Evolutionary conservation across 495 filamentous ascomycete genomes (phyloP), one percentile per base, ranked within the genome.

Genomic region (Margaritispora aquatica): DNA sequence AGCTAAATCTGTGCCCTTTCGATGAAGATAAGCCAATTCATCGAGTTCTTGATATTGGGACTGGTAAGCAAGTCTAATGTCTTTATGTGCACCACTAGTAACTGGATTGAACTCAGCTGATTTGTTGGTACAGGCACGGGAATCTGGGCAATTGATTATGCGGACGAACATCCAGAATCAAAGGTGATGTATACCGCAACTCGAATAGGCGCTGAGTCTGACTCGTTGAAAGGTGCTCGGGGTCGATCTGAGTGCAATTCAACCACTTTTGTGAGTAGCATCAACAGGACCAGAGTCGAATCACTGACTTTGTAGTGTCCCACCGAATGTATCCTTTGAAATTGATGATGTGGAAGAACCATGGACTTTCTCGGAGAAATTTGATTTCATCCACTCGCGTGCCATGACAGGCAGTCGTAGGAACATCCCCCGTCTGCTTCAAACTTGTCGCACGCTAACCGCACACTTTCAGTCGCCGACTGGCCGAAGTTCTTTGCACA

Each of bases 141-240:
- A 20, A 75, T 78, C 57, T 85, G 78, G 81, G 81, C 78, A 51
- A 77, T 82, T 21, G 79, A 80, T 51, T 75, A 78, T 67, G 78
- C 69, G 69, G 65, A 22, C 61, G 47, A 26, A 19, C 26, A 51
- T 2, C 24, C 26, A 2, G n/a, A 54, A 55, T 22, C n/a, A 10
- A 1, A 26, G 29, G 58, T 44, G 63, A 57, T 17, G 62, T 47
- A 52, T 26, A 26, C 22, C 27, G 24, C 36, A 49, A 8, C 52
- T 51, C 20, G 49, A 46, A 41, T 58, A 61, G 54, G 23, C 63
- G 68, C 20, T 38, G 64, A 36, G 73, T 77, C 55, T 80, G 79
- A 23, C 63, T 70, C 26, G 73, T 74, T 21, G 65, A 74, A n/a
- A 29, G 22, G 74, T 86, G 19, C 73, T 79, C 17, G 83, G 81